These are phyloP conservation scores for Saccharomycopsis fermentans DNA, from an alignment of 805 yeast species.

Conservation along the genomic window DNA sequence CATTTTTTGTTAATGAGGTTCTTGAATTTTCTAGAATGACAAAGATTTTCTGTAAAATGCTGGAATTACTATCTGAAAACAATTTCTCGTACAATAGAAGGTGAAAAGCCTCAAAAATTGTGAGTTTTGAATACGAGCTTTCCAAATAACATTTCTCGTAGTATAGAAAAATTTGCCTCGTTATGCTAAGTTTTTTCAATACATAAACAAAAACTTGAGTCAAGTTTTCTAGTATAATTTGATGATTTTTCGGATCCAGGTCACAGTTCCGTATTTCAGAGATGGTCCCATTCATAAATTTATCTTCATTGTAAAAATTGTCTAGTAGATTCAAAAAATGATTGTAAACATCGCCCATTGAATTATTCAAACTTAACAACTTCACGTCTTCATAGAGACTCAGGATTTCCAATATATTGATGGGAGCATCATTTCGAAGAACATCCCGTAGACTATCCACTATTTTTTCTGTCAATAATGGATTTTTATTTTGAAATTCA, in stretches of 20 bases:
- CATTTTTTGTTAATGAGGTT: not conserved
- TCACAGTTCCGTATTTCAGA: not conserved
- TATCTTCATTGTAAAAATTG: slow-evolving; percentile 1
- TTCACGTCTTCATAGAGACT: not conserved
- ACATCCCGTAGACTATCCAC: not conserved
- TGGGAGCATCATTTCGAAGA: not conserved
- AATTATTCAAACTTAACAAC: not conserved
- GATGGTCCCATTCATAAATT: not conserved
- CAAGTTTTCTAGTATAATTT: not conserved
- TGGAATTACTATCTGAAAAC: not conserved
- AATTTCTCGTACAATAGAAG: slow-evolving; percentile 2
- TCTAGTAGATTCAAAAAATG: not conserved
- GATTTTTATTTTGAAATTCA: not conserved
- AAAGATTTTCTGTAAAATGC: not conserved
- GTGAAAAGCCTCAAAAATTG: slow-evolving; percentile 9
- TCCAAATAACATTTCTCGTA: slow-evolving; percentile 5
- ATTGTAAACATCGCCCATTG: not conserved
- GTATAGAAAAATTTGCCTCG: slow-evolving; percentile 5
- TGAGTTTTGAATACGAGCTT: slow-evolving; percentile 5
- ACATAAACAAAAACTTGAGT: slow-evolving; percentile 3
- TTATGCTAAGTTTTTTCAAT: slow-evolving; percentile 3
- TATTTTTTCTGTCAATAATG: not conserved
- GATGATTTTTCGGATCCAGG: not conserved
- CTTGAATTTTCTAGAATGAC: not conserved
- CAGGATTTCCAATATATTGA: not conserved